Conservation (phyloP, 2,329 filamentous ascomycete species). For the Penicillium psychrosexuale region DNA sequence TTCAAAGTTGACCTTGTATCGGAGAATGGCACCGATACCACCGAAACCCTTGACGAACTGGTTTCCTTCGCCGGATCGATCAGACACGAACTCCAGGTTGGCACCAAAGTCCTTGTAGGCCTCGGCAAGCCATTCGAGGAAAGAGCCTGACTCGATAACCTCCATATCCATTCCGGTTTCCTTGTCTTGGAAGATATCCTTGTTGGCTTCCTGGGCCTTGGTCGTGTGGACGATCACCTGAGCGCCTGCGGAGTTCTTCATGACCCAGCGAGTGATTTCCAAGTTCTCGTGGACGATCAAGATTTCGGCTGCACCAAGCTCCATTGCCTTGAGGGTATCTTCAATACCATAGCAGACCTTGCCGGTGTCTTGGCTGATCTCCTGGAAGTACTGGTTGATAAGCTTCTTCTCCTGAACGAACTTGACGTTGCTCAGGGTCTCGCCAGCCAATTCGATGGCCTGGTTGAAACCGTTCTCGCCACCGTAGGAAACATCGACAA, state of each 20-base stretch:
- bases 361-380: slow-evolving; percentile 96
- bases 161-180: slow-evolving; percentile 98
- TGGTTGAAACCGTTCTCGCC: slow-evolving; percentile 99
- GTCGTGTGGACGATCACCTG: slow-evolving; percentile 82
- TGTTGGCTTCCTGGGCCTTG: slow-evolving; percentile 77
- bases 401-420: slow-evolving; percentile 99
- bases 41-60: slow-evolving; percentile 99
- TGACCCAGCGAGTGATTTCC: slow-evolving; percentile 85
- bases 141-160: slow-evolving; percentile 77
- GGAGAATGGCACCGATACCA: slow-evolving; percentile 93
- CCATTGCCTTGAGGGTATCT: slow-evolving; percentile 93
- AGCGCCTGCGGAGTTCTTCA: slow-evolving; percentile 72
- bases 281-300: slow-evolving; percentile 97
- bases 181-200: slow-evolving; percentile 89
- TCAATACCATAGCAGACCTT: slow-evolving; percentile 98
- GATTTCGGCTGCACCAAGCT: slow-evolving; percentile 90
- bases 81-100: slow-evolving; percentile 92
- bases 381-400: slow-evolving; percentile 97
- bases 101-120: slow-evolving; percentile 98
- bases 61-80: slow-evolving; percentile 96
- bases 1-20: slow-evolving; percentile 99
- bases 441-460: slow-evolving; percentile 89
- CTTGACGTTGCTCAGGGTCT: slow-evolving; percentile 98
- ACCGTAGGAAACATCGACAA: slow-evolving; percentile 97
- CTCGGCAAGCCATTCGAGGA: slow-evolving; percentile 99